Evolutionary conservation across 805 yeast species (phyloP).

Genomic region (Metahyphopichia silvanorum): DNA sequence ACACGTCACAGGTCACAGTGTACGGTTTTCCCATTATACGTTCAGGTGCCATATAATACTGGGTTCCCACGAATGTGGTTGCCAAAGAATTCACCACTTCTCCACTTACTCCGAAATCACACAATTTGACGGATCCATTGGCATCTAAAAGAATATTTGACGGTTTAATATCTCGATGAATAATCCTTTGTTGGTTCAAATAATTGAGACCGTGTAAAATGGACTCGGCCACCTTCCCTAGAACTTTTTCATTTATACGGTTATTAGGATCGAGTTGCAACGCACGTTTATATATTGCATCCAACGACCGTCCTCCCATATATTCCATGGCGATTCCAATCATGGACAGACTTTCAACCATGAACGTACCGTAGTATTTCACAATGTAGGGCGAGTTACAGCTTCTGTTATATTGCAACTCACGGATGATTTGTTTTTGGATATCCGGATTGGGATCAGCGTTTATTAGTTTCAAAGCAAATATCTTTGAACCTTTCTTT

Average conservation of each 20-base stretch:
- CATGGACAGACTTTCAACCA: constrained; percentile 70
- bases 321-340: constrained; percentile 96
- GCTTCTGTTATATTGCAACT: constrained; percentile 79
- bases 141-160: constrained; percentile 80
- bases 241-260: constrained; percentile 85
- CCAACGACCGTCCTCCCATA: constrained; percentile 91
- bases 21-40: constrained; percentile 94
- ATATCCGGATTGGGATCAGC: constrained; percentile 81
- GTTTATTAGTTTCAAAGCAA: constrained; percentile 78
- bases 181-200: constrained; percentile 80
- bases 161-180: constrained; percentile 95
- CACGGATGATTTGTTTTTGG: constrained; percentile 88
- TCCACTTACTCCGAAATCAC: constrained; percentile 98
- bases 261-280: constrained; percentile 64
- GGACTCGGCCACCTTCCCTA: constrained; percentile 86
- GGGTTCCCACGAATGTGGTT: constrained; percentile 95
- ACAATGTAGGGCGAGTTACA: constrained; percentile 86
- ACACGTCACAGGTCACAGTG: constrained; percentile 91
- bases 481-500: constrained; percentile 48
- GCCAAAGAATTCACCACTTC: constrained; percentile 94
- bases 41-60: constrained; percentile 98
- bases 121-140: constrained; percentile 80
- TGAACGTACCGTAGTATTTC: constrained; percentile 87
- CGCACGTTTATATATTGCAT: constrained; percentile 82
- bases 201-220: constrained; percentile 84